These are phyloP conservation scores for Apiospora hydei DNA, from an alignment of 2,329 filamentous ascomycete genomes.

Conservation along the genomic window DNA sequence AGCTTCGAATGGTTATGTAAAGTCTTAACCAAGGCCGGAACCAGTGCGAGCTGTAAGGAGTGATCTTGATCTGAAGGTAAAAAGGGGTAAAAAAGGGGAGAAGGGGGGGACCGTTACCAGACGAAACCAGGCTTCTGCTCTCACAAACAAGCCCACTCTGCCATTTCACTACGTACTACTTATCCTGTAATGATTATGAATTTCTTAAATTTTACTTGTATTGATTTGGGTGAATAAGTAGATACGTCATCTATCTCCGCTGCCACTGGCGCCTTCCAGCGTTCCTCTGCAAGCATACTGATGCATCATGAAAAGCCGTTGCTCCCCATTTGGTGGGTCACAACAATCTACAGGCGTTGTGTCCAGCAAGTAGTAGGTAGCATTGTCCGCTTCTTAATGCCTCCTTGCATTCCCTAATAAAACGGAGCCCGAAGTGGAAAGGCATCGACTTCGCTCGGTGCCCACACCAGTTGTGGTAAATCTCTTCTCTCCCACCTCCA, in stretches of 20 bases:
- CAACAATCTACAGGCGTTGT: background rate
- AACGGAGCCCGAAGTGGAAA: background rate
- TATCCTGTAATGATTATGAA: background rate
- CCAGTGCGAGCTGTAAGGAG: too few species aligned
- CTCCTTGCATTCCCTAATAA: background rate
- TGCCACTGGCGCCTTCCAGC: background rate
- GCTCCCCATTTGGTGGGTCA: background rate
- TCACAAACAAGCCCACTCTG: too few species aligned
- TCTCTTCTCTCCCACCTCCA: background rate
- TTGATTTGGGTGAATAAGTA: conserved; percentile 4
- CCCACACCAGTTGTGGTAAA: background rate
- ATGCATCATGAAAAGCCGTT: background rate
- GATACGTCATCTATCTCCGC: conserved; percentile 4
- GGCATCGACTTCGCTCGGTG: background rate
- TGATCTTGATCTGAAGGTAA: too few species aligned
- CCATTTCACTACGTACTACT: background rate
- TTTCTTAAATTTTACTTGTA: conserved; percentile 15
- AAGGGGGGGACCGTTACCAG: too few species aligned
- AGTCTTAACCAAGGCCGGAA: too few species aligned
- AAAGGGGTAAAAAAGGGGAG: too few species aligned
- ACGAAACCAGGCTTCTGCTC: too few species aligned
- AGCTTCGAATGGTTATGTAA: too few species aligned
- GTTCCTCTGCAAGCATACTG: background rate
- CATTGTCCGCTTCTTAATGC: background rate
- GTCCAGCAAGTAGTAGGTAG: background rate